A percentile compares a stretch with the other conserved stretches of the same genome.
Conservation (phyloP, 441 rosid genomes). For the Pelargonium australe region DNA sequence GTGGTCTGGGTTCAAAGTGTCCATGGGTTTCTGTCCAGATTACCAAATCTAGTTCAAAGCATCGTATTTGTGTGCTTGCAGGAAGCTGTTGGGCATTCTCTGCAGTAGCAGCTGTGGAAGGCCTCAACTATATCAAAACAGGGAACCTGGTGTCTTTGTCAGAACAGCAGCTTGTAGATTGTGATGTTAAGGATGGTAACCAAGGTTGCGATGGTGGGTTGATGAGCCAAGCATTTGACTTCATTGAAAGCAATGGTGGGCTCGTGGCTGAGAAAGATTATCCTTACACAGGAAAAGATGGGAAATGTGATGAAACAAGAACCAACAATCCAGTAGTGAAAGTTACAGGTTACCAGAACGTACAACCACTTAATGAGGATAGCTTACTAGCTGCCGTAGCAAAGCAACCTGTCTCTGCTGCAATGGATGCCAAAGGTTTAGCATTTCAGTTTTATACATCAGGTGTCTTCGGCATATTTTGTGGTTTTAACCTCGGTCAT, state of each 20-base stretch:
- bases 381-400: constrained; percentile 43
- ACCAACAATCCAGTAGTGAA: constrained; percentile 28
- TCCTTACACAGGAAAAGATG: constrained; percentile 47
- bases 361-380: constrained; percentile 35
- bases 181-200: constrained; percentile 33
- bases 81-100: constrained; percentile 93
- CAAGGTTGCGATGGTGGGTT: constrained; percentile 68
- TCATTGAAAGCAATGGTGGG: constrained; percentile 42
- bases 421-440: constrained; percentile 53
- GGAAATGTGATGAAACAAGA: constrained; percentile 35
- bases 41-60: too few species aligned
- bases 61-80: constrained; percentile 22
- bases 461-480: constrained; percentile 52
- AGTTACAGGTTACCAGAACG: constrained; percentile 34
- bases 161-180: constrained; percentile 76
- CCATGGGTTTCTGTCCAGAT: too few species aligned
- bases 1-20: too few species aligned
- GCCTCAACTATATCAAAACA: constrained; percentile 56
- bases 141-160: constrained; percentile 56
- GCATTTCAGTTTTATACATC: constrained; percentile 51
- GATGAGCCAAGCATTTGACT: constrained; percentile 60
- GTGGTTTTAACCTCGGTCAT: constrained; percentile 55
- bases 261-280: constrained; percentile 43
- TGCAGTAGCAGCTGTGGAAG: constrained; percentile 77
- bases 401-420: constrained; percentile 69